Percentiles rank a stretch among this genome's conserved stretches.
phyloP scores from a whole-genome alignment of 192 early-diverging fungal genomes.

The Backusella luteola region DNA sequence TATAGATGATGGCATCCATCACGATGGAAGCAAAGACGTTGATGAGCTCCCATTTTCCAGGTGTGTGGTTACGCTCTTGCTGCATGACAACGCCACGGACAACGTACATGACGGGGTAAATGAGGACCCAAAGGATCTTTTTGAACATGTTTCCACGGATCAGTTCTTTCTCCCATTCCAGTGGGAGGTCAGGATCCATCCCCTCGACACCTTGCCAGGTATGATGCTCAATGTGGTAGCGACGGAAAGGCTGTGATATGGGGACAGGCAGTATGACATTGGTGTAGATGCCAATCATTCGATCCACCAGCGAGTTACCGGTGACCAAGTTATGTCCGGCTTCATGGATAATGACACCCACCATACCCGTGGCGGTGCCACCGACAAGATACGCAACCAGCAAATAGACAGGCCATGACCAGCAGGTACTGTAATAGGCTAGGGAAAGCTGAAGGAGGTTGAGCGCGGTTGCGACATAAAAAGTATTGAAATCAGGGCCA shows the following conservation, averaged over 20 bases:
- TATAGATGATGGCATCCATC: slow-evolving; percentile 54
- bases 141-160: slow-evolving; percentile 63
- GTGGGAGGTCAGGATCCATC: slow-evolving; percentile 90
- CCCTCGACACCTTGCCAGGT: slow-evolving; percentile 94
- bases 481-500: slow-evolving; percentile 76
- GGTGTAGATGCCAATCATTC: slow-evolving; percentile 75
- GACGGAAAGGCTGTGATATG: slow-evolving; percentile 75
- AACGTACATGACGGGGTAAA: slow-evolving; percentile 86
- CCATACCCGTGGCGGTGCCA: slow-evolving; percentile 76
- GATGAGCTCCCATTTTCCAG: slow-evolving; percentile 76
- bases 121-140: slow-evolving; percentile 77
- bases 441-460: slow-evolving; percentile 70
- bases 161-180: slow-evolving; percentile 80
- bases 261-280: slow-evolving; percentile 86
- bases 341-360: slow-evolving; percentile 91
- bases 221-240: slow-evolving; percentile 94
- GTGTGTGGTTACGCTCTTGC: slow-evolving; percentile 49
- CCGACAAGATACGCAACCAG: slow-evolving; percentile 74
- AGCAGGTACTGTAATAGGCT: slow-evolving; percentile 72
- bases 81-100: slow-evolving; percentile 67
- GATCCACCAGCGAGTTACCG: slow-evolving; percentile 70
- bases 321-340: slow-evolving; percentile 83
- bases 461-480: slow-evolving; percentile 63
- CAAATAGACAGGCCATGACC: slow-evolving; percentile 64
- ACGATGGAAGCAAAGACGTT: slow-evolving; percentile 67